Evolutionary conservation across 2,329 filamentous ascomycete species (phyloP), one percentile per base, ranked within the genome.

Genomic region (Ophiosphaerella korrae): DNA sequence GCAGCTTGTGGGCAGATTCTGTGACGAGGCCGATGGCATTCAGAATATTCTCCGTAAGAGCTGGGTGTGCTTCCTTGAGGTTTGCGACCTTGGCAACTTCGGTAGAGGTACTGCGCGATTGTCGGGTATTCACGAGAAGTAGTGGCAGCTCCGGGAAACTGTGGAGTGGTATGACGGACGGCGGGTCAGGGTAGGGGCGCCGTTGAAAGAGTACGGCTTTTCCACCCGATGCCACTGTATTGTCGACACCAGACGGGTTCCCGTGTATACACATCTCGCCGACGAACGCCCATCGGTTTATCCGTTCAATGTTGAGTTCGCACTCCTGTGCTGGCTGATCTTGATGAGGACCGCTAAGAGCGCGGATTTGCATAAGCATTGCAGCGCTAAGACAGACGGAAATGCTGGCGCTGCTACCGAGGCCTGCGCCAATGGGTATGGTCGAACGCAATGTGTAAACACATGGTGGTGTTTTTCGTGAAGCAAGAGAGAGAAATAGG

Each of bases 221-320:
- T 50, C 94, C 94, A 66, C 95, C 90, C 11, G 92, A 89, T 11
- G 93, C 84, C 24, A 99, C 93, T 2, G 94, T 99, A 74, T 99
- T 99, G 76, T 99, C 94, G 37, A 99, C 90, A 0, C 94, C 94
- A 0, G 91, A 96, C 0, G 94, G 94, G 68, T 96, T 97, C 33
- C 93, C 94, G 70, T 99, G 94, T 57, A 97, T 97, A 75, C 92
- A 94, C 85, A 97, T 89, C 74, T 99, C 94, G 21, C 89, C 89
- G 1, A 99, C 94, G 74, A 97, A 97, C 0, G 94, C 92, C 94
- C 95, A 99, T 55, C 89, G 84, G 74, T 99, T 99, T 76, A 99
- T 97, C 57, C 93, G 86, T 77, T 97, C 92, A 26, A 97, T 83
- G 71, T 99, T 93, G 37, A 92, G 76, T 52, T 89, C 86, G n/a